Percentiles rank a stretch among this genome's conserved stretches.
These are phyloP conservation scores for Ustilago xerochloae DNA, from an alignment of 1,284 basidiomycete genomes.

Conservation along the genomic window DNA sequence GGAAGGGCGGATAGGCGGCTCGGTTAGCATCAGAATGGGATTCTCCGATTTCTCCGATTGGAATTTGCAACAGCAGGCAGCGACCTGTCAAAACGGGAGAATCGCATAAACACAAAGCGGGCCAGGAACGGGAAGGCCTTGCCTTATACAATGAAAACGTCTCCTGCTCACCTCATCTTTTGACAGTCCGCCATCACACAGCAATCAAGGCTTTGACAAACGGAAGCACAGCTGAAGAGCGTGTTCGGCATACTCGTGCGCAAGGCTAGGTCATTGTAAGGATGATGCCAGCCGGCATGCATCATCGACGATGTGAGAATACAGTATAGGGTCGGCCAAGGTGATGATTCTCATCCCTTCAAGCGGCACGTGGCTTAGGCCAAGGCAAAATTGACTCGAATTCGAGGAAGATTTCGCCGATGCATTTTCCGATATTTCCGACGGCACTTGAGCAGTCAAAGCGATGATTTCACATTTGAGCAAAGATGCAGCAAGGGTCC, in stretches of 20 bases:
- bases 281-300: too few relatives aligned
- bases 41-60: background rate
- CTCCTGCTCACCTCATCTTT: background rate
- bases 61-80: background rate
- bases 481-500: background rate
- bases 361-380: too few relatives aligned
- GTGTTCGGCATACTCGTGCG: too few relatives aligned
- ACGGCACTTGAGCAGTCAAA: constrained; percentile 9
- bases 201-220: too few relatives aligned
- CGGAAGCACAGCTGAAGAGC: too few relatives aligned
- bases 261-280: too few relatives aligned
- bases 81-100: background rate
- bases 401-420: constrained; percentile 11
- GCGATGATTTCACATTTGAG: background rate
- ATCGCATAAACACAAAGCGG: background rate
- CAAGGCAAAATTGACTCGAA: background rate
- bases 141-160: too few relatives aligned
- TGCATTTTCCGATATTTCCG: constrained; percentile 26
- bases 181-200: too few relatives aligned
- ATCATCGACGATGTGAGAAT: too few relatives aligned
- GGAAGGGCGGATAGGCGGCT: too few relatives aligned
- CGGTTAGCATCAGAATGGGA: background rate
- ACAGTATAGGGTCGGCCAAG: too few relatives aligned
- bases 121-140: background rate
- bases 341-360: too few relatives aligned